Percentiles rank a stretch among this genome's conserved stretches.
phyloP scores from a whole-genome alignment of 1,139 yeast genomes.

The Spathaspora jeffriesii region DNA sequence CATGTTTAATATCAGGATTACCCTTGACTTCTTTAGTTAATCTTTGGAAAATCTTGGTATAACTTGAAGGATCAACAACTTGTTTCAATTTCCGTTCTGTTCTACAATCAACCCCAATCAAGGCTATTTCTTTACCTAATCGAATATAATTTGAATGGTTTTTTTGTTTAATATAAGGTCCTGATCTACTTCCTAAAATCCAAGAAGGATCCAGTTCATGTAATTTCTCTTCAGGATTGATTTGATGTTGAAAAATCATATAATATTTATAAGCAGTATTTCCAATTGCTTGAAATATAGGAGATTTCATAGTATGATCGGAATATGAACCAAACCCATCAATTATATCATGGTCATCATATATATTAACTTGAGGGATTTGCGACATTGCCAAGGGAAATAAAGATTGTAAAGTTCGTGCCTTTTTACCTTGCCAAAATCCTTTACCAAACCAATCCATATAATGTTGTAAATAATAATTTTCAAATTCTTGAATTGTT shows the following conservation, averaged over 20 bases:
- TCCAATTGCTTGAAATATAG: conserved; percentile 72
- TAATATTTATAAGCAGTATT: conserved; percentile 81
- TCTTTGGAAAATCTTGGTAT: conserved; percentile 61
- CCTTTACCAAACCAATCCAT: conserved; percentile 90
- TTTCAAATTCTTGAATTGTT: conserved; percentile 54
- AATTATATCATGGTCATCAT: conserved; percentile 90
- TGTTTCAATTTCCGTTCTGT: conserved; percentile 76
- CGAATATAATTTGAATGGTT: conserved; percentile 71
- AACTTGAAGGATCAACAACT: conserved; percentile 58
- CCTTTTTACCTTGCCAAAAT: conserved; percentile 71
- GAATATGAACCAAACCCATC: conserved; percentile 94
- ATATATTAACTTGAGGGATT: conserved; percentile 83
- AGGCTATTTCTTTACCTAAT: conserved; percentile 70
- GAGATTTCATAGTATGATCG: conserved; percentile 70
- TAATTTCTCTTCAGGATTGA: conserved; percentile 44
- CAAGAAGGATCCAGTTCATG: conserved; percentile 54
- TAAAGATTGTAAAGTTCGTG: conserved; percentile 62
- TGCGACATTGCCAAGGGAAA: conserved; percentile 77
- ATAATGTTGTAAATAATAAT: conserved; percentile 73
- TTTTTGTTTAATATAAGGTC: conserved; percentile 66
- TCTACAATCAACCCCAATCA: conserved; percentile 87
- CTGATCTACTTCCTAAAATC: conserved; percentile 52
- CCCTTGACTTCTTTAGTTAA: conserved; percentile 53
- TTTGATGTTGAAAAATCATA: conserved; percentile 89
- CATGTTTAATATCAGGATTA: conserved; percentile 61